Base-by-base conservation (phyloP, 1,139 yeast genomes). In the Geotrichum citri-aurantii region DNA sequence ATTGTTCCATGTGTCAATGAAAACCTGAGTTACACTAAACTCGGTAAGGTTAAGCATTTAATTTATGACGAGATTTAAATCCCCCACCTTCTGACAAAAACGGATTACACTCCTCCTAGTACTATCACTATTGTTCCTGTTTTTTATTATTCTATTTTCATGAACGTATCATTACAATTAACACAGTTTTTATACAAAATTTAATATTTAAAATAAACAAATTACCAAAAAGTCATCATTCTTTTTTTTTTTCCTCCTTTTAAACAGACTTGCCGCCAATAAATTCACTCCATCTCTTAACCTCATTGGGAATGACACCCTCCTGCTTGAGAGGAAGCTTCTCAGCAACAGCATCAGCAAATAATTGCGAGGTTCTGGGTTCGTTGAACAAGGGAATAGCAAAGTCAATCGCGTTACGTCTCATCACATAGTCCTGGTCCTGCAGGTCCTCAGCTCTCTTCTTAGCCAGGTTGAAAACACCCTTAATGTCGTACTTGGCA, bases 331-430 rank as follows among this genome's bases (percentile, higher is more conserved):
- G 69, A 44, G 83, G 84, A 54, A 93, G 81, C 72, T 90, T 90
- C 59, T 77, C 83, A 67, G 82, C 82, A 76, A 93, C 81, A 65
- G 97, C 89, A 71, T 85, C 79, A 26, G 98, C 92, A 74, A 95
- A 93, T 66, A 95, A 78, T 68, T 85, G 74, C 3, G 97, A 86
- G 37, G 99, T 93, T 72, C 90, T 85, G 65, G 98, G 97, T 77
- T 93, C 99, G 71, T 93, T 93, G 79, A 93, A 92, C 73, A 93
- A 80, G 54, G 99, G 97, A 69, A 93, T 87, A 61, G 89, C 98
- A 73, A 95, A 93, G 75, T 93, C 99, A 77, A 93, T 95, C 56
- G 99, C 98, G 73, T 92, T 93, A 79, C 99, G 86, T 80, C 99
- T 86, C 98, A 93, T 93, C 59, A 92, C 87, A 72, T 93, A 93